Percentiles rank a stretch among this genome's conserved stretches.
Evolutionary conservation across 1,284 basidiomycete genomes (phyloP).

Genomic region (Ceratobasidium sp.): DNA sequence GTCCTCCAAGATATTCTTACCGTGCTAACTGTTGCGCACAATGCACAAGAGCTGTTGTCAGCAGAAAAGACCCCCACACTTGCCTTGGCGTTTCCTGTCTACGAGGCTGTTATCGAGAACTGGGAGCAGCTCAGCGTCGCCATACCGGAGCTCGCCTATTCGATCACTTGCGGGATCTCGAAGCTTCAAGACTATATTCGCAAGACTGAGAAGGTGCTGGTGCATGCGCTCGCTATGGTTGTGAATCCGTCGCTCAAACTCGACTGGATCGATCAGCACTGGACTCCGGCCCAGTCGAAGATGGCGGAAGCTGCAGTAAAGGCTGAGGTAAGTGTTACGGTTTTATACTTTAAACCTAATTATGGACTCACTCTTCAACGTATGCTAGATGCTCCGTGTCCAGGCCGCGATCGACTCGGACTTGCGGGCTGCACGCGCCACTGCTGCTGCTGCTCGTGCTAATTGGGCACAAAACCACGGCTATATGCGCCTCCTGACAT

Average conservation of each 20-base stretch:
- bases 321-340: neutral
- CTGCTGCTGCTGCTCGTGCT: neutral
- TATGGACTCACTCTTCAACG: neutral
- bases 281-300: neutral
- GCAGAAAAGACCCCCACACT: constrained; percentile 42
- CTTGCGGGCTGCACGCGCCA: neutral
- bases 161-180: neutral
- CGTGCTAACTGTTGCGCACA: constrained; percentile 16
- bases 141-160: constrained; percentile 13
- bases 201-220: neutral
- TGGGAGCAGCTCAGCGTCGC: neutral
- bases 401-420: neutral
- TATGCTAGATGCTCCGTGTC: neutral
- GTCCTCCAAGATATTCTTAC: constrained; percentile 31
- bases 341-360: neutral
- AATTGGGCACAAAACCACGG: constrained; percentile 3
- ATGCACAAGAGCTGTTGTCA: constrained; percentile 38
- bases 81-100: constrained; percentile 36
- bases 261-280: constrained; percentile 5
- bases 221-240: constrained; percentile 11
- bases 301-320: neutral
- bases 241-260: constrained; percentile 18
- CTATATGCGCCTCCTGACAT: constrained; percentile 3
- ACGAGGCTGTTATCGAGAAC: constrained; percentile 19
- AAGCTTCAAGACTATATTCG: neutral